Conservation (phyloP, 2,329 filamentous ascomycete species). For the Madurella mycetomatis region DNA sequence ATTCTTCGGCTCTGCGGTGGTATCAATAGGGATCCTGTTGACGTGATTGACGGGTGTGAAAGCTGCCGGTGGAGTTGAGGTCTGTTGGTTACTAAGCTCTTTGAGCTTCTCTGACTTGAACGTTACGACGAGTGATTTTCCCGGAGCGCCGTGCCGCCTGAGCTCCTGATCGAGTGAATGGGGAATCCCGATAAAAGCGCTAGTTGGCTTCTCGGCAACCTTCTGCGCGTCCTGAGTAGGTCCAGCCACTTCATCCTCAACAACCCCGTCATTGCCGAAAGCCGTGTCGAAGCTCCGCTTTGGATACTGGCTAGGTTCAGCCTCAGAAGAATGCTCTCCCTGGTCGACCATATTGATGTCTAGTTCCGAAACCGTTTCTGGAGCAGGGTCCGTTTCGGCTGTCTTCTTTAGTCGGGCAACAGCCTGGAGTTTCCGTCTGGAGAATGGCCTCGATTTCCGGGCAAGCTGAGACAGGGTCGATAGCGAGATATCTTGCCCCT, state of each 20-base stretch:
- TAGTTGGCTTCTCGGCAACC: conserved; percentile 6
- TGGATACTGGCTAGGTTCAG: not conserved
- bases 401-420: conserved; percentile 6
- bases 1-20: not conserved
- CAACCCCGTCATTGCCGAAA: not conserved
- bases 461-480: conserved; percentile 19
- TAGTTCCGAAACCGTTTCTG: not conserved
- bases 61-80: not conserved
- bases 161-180: conserved; percentile 26
- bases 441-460: conserved; percentile 9
- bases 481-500: conserved; percentile 13
- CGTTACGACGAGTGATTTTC: conserved; percentile 30
- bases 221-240: not conserved
- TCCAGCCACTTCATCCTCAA: not conserved
- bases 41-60: not conserved
- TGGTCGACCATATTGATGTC: not conserved
- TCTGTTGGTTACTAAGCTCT: conserved; percentile 12
- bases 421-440: conserved; percentile 18
- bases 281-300: conserved; percentile 8
- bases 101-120: conserved; percentile 30
- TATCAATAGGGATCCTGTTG: not conserved
- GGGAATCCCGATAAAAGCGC: conserved; percentile 27
- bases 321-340: not conserved
- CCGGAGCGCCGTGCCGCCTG: conserved; percentile 30
- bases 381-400: conserved; percentile 2